Evolutionary conservation across 1,284 basidiomycete species (phyloP), one percentile per base, ranked within the genome.

Genomic region (Meripilus lineatus): DNA sequence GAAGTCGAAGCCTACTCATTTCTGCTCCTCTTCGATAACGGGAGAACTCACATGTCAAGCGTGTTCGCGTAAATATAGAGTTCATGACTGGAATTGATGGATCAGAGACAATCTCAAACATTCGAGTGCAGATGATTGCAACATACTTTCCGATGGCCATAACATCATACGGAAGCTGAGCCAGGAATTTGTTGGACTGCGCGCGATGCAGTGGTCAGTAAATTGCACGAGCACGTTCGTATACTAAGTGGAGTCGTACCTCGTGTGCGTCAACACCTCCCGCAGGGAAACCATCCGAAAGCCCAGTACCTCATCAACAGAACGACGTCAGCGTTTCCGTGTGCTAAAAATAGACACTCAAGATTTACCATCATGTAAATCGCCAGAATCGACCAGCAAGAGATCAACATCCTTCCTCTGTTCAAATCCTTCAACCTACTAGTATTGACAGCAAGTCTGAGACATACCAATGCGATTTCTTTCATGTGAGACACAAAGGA

Each of bases 401-500:
- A 87, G 69, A 58, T 88, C 84, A 10, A 84, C 83, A 46, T 79
- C 75, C 47, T 78, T 79, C 55, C 79, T 62, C 77, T 82, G 46
- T 14, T 30, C 28, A n/a, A 8, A 30, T 30, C 28, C 8, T 8
- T 10, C 28, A 30, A 30, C 8, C 28, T 10, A 30, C 8, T 30
- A 10, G 10, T 30, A 10, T 8, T 30, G n/a, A 30, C 28, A n/a
- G 10, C 10, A 10, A 10, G n/a, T 8, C n/a, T 8, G n/a, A n/a
- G 14, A 46, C 45, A 11, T 25, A 62, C 73, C 50, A 77, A 46
- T 1, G 90, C 88, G 38, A 83, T 70, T 35, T 74, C 55, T 60
- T 91, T 88, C 86, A 93, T 89, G 51, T 89, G 87, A 4, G 73
- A 58, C 14, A 89, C 84, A 53, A 93, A 93, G 18, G 81, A 86